Conservation (phyloP, 305 asterid genomes). For the Vinca major region DNA sequence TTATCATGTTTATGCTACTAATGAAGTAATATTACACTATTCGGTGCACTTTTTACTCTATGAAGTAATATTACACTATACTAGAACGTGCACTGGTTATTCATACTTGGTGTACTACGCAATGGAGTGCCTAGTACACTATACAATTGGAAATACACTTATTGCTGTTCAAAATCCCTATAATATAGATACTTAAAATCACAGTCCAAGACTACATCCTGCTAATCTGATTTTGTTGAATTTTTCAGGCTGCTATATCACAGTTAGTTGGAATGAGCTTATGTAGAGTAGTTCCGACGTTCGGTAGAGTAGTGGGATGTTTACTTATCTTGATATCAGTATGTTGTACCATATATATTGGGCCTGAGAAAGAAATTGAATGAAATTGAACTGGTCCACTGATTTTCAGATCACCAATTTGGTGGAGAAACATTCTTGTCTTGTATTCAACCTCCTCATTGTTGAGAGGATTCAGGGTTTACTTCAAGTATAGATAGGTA, state of each 20-base stretch:
- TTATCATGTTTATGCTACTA: background rate
- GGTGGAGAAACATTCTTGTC: background rate
- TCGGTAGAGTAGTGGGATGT: constrained; percentile 30
- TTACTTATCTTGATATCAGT: constrained; percentile 28
- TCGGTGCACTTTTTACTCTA: too few species aligned
- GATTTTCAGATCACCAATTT: background rate
- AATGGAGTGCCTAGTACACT: too few species aligned
- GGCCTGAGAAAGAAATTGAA: constrained; percentile 32
- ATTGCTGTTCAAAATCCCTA: background rate
- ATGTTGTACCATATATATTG: constrained; percentile 24
- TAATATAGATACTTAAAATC: background rate
- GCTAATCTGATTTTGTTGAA: constrained; percentile 5
- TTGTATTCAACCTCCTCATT: background rate
- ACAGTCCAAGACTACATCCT: background rate
- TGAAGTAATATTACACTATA: too few species aligned
- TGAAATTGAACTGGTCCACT: constrained; percentile 4
- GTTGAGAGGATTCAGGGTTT: background rate
- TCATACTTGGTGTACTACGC: too few species aligned
- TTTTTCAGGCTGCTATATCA: constrained; percentile 27
- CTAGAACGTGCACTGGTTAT: too few species aligned
- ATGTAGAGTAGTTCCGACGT: constrained; percentile 27
- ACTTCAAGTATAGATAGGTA: background rate
- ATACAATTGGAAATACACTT: too few species aligned
- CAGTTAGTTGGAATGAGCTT: constrained; percentile 27
- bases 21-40: too few species aligned